Evolutionary conservation across 2,329 filamentous ascomycete species (phyloP), one percentile per base, ranked within the genome.

Genomic region (Periconia sp.): DNA sequence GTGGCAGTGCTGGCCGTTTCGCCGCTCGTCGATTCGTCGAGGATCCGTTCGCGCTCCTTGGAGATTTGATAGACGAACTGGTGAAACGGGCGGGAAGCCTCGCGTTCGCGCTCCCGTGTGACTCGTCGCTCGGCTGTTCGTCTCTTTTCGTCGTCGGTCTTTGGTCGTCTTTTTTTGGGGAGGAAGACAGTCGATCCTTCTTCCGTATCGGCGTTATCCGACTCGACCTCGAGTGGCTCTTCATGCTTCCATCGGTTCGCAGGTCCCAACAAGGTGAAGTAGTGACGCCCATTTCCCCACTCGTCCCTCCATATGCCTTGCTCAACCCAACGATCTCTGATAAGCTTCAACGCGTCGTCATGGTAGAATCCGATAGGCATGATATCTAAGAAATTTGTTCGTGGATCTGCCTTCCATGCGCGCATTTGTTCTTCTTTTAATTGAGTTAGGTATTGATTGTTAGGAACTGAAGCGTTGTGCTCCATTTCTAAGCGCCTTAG

Each of bases 11-110:
- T 35, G 45, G 33, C 36, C 50, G 45, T 47, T 57, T 44, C 50
- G 43, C 48, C 33, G 52, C 48, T 48, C 44, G 39, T 40, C 43
- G 54, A 43, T 49, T 57, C 49, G 41, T 63, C 43, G 58, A 66
- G 23, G 11, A 42, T 35, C 28, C 32, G 21, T 36, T 42, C 30
- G 15, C 39, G 39, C 24, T 42, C 39, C 22, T 5, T 36, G 3
- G 39, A 42, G 21, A 42, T 5, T 12, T 42, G 39, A 23, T 42
- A 36, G 12, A 42, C 16, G 18, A 42, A 42, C 22, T 36, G 39
- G 30, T 42, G 31, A 18, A 26, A 36, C 29, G 39, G 39, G 8
- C 39, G 39, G 2, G 39, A 42, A 5, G 39, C 21, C 32, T 42
- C 39, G 3, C 39, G 39, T 18, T 42, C 6, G 23, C 39, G 39